Conservation (phyloP, 1,284 basidiomycete genomes). For the Anthracocystis walkeri region DNA sequence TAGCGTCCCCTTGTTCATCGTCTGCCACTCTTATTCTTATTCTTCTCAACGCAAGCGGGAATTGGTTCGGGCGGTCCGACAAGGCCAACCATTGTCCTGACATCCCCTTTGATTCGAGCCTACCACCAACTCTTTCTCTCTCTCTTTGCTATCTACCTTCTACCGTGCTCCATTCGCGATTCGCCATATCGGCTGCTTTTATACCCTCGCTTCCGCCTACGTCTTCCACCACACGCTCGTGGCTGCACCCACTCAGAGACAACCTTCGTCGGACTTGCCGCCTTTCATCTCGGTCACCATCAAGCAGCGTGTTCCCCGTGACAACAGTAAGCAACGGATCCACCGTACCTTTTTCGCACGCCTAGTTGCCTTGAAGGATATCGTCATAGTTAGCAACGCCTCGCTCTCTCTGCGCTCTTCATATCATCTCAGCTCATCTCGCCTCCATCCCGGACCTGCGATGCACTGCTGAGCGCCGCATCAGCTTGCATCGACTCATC, state of each 20-base stretch:
- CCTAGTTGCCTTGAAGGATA: neutral
- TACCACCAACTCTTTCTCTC: neutral
- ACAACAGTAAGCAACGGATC: neutral
- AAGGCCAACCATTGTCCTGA: neutral
- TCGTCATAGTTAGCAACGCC: neutral
- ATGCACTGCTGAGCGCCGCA: neutral
- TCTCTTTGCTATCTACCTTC: neutral
- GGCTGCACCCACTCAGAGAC: no score
- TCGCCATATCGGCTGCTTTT: neutral
- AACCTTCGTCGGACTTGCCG: neutral
- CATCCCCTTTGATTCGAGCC: neutral
- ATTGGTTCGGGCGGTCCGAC: neutral
- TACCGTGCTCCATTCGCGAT: neutral
- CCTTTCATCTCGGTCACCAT: neutral
- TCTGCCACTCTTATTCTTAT: neutral
- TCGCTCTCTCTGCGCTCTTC: neutral
- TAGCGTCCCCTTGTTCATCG: neutral
- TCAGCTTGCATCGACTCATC: neutral
- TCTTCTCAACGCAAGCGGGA: neutral
- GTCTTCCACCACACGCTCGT: neutral
- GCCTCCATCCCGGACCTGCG: neutral
- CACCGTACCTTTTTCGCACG: neutral
- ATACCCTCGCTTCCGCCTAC: neutral
- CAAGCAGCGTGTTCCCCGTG: neutral
- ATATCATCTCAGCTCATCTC: neutral